Base-by-base conservation (phyloP, 306 rosid genomes). In the Fagus sylvatica region DNA sequence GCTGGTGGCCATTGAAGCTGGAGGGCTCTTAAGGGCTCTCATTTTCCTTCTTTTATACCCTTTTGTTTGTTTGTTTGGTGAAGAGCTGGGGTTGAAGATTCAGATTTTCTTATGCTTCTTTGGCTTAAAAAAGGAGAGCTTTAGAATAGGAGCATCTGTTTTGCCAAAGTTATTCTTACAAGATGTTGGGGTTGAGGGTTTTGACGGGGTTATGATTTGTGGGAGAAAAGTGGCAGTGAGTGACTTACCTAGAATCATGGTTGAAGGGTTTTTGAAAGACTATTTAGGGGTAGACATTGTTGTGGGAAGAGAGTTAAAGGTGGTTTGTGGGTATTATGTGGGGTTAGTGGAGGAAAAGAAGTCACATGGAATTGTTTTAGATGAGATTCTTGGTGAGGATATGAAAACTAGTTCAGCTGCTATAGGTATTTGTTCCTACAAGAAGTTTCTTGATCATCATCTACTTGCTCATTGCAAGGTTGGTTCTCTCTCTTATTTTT, bases 1-100 rank as follows among this genome's bases (percentile, higher is more conserved):
- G 93, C 84, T 92, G 13, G 91, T 88, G 76, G 93, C 97, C 54
- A 84, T 90, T 76, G 97, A 92, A 78, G 97, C 87, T 43, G 90
- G 95, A 16, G 91, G 95, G 32, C 19, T 88, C 5, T 22, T 85
- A 13, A 84, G 97, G 66, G 79, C 86, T 48, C 74, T 90, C 13
- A 32, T 85, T 68, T 67, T 92, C 82, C 77, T 90, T 41, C 84
- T 88, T 13, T 69, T 82, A 28, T 87, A 87, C 80, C 95, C 95
- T 77, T 70, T 90, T 39, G 84, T 90, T 12, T 77, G 88, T 79
- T 40, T 90, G 33, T 67, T 79, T 33, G 89, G 93, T 10, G 90
- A 91, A 53, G 85, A 87, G 41, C 51, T 79, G 12, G 91, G 89
- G 12, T 53, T 90, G 64, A 83, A 77, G 19, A 57, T 92, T 2